Percentiles rank a stretch among this genome's conserved stretches.
These are phyloP conservation scores for Orobanche coerulescens DNA, from an alignment of 257 asterid species.

Conservation along the genomic window DNA sequence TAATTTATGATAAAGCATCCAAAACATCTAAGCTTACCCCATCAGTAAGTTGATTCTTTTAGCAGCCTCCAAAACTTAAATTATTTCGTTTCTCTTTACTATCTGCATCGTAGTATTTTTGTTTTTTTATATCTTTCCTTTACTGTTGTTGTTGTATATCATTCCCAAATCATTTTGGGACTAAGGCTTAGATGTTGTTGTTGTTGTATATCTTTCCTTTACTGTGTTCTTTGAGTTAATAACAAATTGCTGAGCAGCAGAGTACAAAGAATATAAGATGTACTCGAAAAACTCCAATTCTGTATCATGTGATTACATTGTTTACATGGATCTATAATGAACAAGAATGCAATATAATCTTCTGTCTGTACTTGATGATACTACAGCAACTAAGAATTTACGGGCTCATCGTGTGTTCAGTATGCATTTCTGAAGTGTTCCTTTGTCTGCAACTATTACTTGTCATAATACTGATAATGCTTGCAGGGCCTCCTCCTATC, in stretches of 20 bases:
- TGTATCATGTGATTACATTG: background rate
- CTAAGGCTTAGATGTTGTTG: no score
- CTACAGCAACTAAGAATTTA: background rate
- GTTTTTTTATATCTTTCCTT: background rate
- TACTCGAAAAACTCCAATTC: background rate
- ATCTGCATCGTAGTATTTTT: background rate
- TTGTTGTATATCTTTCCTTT: background rate
- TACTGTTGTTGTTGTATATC: no score
- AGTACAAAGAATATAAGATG: background rate
- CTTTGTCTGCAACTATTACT: conserved; percentile 2
- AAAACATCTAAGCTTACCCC: conserved; percentile 75
- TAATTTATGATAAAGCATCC: conserved; percentile 73
- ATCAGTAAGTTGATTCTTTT: conserved; percentile 48
- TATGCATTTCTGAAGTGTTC: background rate
- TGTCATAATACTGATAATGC: conserved; percentile 18
- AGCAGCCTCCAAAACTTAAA: conserved; percentile 4
- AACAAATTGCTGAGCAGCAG: conserved; percentile 13
- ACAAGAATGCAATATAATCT: conserved; percentile 2
- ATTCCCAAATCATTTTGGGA: no score
- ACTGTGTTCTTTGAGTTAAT: conserved; percentile 3
- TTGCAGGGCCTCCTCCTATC: conserved; percentile 83
- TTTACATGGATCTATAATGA: background rate
- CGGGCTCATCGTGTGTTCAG: background rate
- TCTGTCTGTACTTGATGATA: background rate
- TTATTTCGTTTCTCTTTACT: background rate